Base-by-base conservation (phyloP, 805 yeast genomes). In the Dipodascus geniculatus region DNA sequence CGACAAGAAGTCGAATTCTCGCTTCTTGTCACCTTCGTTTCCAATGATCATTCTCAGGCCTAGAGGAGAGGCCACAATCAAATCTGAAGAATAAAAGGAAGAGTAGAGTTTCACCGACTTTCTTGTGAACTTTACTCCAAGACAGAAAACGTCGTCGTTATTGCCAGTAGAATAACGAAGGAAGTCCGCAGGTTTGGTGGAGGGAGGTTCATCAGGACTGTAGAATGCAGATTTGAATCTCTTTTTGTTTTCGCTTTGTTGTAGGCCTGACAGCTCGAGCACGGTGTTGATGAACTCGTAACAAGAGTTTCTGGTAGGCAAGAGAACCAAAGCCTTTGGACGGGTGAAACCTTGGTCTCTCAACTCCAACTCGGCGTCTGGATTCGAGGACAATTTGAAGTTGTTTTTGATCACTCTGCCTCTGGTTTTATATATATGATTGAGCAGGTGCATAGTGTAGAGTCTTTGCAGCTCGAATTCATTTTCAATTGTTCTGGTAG, bases 321-420 rank as follows among this genome's bases (percentile, higher is more conserved):
- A 71, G 23, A 93, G 68, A 3, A 91, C 79, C 54, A 93, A 70
- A 1, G 85, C 89, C 63, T 89, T 90, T 0, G 99, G 96, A 57
- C 98, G 76, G 0, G 96, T 90, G 66, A 88, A 93, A 24, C 99
- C 98, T 68, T 93, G 98, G 66, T 93, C 99, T 54, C 95, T 72
- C 58, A 77, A 75, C 61, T 87, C 95, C 11, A 78, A 78, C 56
- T 77, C 82, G 51, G 75, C 79, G 23, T 71, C 71, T 55, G 73
- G 74, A 54, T 71, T 72, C 17, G 66, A 59, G 28, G 72, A 68
- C 20, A 82, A 59, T 60, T 79, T 80, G 51, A 78, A 77, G 60
- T 83, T 88, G 69, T 93, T 83, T 64, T 85, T 85, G 60, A 91
- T 61, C 17, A 91, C 78, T n/a, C 82, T 71, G 67, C 89, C 97